A percentile compares a stretch with the other conserved stretches of the same genome.
These are phyloP conservation scores for Styphnolobium japonicum DNA, from an alignment of 306 rosid species.

Conservation along the genomic window DNA sequence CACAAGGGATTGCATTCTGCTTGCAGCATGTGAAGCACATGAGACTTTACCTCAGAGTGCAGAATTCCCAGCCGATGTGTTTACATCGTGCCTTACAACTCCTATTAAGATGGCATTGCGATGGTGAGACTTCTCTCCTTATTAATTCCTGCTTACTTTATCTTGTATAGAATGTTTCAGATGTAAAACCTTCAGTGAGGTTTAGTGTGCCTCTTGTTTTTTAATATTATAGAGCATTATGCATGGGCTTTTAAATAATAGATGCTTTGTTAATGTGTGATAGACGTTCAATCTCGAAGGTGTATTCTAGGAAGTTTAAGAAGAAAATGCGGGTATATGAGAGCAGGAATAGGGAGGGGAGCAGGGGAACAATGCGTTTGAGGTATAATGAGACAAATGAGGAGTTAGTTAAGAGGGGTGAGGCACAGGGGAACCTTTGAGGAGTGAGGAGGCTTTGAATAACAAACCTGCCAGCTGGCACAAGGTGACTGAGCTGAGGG, in stretches of 20 bases:
- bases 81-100: slow-evolving; percentile 96
- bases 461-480: no score
- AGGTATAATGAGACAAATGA: no score
- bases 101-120: slow-evolving; percentile 98
- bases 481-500: no score
- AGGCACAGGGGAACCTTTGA: no score
- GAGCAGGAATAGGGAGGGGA: no score
- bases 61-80: slow-evolving; percentile 97
- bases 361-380: no score
- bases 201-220: background rate
- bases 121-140: slow-evolving; percentile 78
- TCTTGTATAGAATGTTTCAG: background rate
- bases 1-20: slow-evolving; percentile 91
- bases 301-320: no score
- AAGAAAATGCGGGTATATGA: no score
- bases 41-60: slow-evolving; percentile 98
- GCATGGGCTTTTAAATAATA: background rate
- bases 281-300: no score
- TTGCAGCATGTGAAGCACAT: slow-evolving; percentile 96
- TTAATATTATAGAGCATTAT: background rate
- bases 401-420: no score
- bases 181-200: background rate
- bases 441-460: no score
- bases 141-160: slow-evolving; percentile 13
- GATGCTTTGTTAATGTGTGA: background rate